Evolutionary conservation across 352 stramenopile genomes (phyloP).

Genomic region (Phytophthora citricola): DNA sequence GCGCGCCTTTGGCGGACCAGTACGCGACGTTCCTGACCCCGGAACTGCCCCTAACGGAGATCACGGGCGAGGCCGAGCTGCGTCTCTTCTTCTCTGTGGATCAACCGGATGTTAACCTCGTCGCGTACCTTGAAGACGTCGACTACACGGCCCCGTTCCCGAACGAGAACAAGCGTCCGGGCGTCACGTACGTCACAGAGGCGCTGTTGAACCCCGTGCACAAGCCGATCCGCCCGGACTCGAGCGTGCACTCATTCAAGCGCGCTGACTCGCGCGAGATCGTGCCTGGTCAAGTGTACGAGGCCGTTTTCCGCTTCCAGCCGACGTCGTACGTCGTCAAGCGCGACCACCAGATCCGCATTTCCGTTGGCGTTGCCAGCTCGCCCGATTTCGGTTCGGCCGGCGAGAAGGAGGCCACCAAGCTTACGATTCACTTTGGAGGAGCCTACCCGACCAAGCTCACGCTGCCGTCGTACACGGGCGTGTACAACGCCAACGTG

Average conservation of each 20-base stretch:
- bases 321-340: slow-evolving; percentile 82
- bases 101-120: slow-evolving; percentile 64
- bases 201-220: slow-evolving; percentile 78
- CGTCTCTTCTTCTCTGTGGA: slow-evolving; percentile 86
- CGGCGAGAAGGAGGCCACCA: slow-evolving; percentile 59
- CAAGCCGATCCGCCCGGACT: slow-evolving; percentile 60
- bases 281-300: slow-evolving; percentile 69
- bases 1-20: slow-evolving; percentile 51
- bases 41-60: slow-evolving; percentile 60
- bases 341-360: slow-evolving; percentile 76
- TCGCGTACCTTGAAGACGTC: slow-evolving; percentile 82
- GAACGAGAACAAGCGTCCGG: slow-evolving; percentile 83
- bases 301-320: slow-evolving; percentile 80
- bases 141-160: slow-evolving; percentile 74
- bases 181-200: slow-evolving; percentile 86
- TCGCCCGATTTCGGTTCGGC: slow-evolving; percentile 62
- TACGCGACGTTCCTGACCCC: slow-evolving; percentile 73
- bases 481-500: slow-evolving; percentile 69
- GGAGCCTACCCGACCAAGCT: slow-evolving; percentile 74
- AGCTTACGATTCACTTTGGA: slow-evolving; percentile 80
- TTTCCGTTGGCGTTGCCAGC: slow-evolving; percentile 68
- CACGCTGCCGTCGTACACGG: slow-evolving; percentile 65
- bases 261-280: slow-evolving; percentile 67
- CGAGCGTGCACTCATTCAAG: slow-evolving; percentile 74
- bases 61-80: slow-evolving; percentile 77